A percentile compares a stretch with the other conserved stretches of the same genome.
phyloP scores from a whole-genome alignment of 176 grass and related monocot genomes.

The Ampelocalamus luodianensis region DNA sequence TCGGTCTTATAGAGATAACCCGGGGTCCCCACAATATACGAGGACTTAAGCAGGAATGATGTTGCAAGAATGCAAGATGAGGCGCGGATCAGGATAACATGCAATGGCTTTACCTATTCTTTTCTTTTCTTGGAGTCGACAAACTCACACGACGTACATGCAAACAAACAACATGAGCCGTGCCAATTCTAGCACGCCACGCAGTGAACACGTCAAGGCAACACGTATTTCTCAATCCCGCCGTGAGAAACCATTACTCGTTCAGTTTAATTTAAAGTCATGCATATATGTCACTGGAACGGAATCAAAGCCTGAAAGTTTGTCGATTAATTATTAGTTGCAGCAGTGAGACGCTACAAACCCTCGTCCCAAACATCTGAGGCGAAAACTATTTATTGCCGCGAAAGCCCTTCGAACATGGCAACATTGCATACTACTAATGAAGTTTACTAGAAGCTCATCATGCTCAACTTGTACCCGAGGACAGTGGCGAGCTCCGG shows the following conservation, averaged over 20 bases:
- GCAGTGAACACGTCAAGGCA: constrained; percentile 19
- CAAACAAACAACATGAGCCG: background rate
- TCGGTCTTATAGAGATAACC: no score
- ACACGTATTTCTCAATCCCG: background rate
- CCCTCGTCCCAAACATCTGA: background rate
- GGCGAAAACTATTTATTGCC: constrained; percentile 30
- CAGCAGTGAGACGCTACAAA: constrained; percentile 16
- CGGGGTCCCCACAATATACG: no score
- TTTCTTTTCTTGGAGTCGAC: no score
- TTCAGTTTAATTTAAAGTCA: background rate
- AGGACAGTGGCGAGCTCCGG: background rate
- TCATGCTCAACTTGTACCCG: constrained; percentile 46
- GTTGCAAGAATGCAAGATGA: no score
- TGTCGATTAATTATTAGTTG: background rate
- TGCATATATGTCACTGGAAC: no score
- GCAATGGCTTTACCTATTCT: no score
- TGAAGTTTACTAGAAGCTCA: background rate
- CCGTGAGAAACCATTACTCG: background rate
- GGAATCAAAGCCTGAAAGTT: background rate
- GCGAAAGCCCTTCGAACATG: background rate
- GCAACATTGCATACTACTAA: background rate
- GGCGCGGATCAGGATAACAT: no score
- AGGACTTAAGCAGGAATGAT: no score
- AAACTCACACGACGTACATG: no score
- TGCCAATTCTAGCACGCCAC: constrained; percentile 15